Base-by-base conservation (phyloP, 2,329 filamentous ascomycete species). In the Lachnellula hyalina region DNA sequence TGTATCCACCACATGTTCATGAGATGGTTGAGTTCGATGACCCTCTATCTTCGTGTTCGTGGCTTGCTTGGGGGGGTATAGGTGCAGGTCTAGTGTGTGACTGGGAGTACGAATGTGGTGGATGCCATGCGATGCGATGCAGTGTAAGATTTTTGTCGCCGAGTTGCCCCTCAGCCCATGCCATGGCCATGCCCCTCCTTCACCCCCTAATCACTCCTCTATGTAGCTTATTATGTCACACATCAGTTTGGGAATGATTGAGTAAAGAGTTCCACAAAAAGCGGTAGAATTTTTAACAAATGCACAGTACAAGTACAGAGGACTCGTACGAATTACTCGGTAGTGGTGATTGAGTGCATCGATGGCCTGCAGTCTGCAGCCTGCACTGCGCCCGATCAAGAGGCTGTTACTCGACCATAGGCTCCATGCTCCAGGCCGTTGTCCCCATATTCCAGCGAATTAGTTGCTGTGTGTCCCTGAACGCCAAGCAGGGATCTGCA, bases 401-500 rank as follows among this genome's bases (percentile, higher is more conserved):
- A 17, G 6, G n/a, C 5, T 42, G 4, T 42, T 19, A 42, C 21
- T 42, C 40, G 40, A 19, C 40, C 15, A 42, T 17, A 17, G 36
- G 40, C 40, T n/a, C 17, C 9, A 15, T 42, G 5, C 15, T 17
- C 9, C 40, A 15, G 19, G 47, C 28, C 17, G 11, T 11, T 35
- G 15, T 54, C 54, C 55, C 59, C 47, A 41, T 51, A 48, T 56
- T 59, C 47, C 47, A 55, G 45, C 61, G 59, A 62, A 62, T 62
- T 51, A 51, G 51, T 60, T 42, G 25, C 53, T 35, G 34, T 11
- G 40, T 23, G 61, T 66, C 56, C 61, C 59, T 63, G 62, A 52
- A 53, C 49, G 45, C 47, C 55, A 25, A 25, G 23, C 50, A 41
- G 47, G 54, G 61, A 63, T 61, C 61, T 58, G 47, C 61, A 59